Evolutionary conservation across 768 basidiomycete genomes (phyloP).

Genomic region (Asterophora parasitica): DNA sequence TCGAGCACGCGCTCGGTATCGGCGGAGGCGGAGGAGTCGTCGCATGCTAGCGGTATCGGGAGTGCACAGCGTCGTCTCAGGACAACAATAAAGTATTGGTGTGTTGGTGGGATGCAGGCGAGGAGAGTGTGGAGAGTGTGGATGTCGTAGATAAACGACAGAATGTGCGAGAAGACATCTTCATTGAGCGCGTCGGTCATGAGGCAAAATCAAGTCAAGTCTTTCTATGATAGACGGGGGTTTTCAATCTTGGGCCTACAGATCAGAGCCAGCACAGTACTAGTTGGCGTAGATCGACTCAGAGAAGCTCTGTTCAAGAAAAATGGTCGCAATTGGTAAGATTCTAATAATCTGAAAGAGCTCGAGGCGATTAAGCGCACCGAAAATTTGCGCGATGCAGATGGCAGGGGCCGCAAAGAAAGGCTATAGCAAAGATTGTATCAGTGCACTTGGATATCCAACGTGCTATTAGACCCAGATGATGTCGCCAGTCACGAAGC

Average conservation of each 20-base stretch:
- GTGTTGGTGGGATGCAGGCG: constrained; percentile 2
- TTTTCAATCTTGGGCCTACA: background rate
- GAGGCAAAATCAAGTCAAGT: background rate
- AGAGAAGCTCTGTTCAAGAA: no score
- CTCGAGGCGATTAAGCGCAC: no score
- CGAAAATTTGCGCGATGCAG: no score
- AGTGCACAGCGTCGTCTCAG: constrained; percentile 8
- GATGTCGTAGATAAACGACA: constrained; percentile 9
- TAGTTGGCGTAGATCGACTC: no score
- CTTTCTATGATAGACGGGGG: background rate
- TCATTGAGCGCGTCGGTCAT: constrained; percentile 3
- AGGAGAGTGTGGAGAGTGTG: constrained; percentile 6
- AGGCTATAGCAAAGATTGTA: no score
- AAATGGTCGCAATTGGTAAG: no score
- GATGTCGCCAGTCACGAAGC: no score
- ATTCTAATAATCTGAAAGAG: no score
- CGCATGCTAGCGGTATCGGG: constrained; percentile 12
- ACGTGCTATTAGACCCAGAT: no score
- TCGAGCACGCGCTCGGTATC: background rate
- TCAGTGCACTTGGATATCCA: no score
- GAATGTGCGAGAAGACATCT: constrained; percentile 15
- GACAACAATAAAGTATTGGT: constrained; percentile 5
- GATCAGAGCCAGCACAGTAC: background rate
- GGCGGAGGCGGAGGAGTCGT: background rate
- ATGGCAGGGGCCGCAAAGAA: no score